Conservation (phyloP, 352 stramenopile species). For the Detonula confervacea region DNA sequence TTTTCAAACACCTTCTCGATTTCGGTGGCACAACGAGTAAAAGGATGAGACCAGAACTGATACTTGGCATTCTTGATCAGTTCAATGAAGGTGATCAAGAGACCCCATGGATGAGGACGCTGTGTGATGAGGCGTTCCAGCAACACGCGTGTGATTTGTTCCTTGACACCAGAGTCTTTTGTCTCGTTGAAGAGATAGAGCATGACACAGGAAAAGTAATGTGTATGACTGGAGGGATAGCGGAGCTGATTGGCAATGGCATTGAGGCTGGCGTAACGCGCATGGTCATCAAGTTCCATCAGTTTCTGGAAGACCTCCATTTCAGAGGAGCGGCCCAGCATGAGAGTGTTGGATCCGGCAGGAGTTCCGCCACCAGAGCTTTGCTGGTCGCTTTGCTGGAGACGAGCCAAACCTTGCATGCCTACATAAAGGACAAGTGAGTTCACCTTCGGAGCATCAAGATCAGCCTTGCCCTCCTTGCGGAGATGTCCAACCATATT, state of each 20-base stretch:
- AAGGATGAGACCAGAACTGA: conserved; percentile 98
- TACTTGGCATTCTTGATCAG: conserved; percentile 99
- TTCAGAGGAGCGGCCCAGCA: conserved; percentile 76
- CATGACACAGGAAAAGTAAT: conserved; percentile 99
- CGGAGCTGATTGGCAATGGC: conserved; percentile 98
- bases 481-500: conserved; percentile 77
- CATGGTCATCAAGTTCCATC: conserved; percentile 93
- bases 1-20: conserved; percentile 99
- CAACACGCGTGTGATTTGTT: conserved; percentile 97
- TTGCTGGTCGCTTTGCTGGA: no score
- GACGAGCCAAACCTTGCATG: conserved; percentile 79
- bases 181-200: conserved; percentile 98
- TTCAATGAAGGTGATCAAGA: conserved; percentile 99
- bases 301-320: conserved; percentile 95
- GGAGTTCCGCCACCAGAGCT: no score
- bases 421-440: conserved; percentile 91
- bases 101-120: conserved; percentile 96
- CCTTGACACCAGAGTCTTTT: conserved; percentile 95
- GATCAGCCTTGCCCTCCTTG: conserved; percentile 85
- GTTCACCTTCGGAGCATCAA: conserved; percentile 93
- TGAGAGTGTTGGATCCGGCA: no score
- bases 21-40: conserved; percentile 97
- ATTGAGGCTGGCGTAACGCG: conserved; percentile 98
- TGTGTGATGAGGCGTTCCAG: conserved; percentile 99
- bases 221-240: conserved; percentile 99